These are phyloP conservation scores for Fagopyrum tataricum DNA, from an alignment of 148 eudicot genomes.

Conservation along the genomic window DNA sequence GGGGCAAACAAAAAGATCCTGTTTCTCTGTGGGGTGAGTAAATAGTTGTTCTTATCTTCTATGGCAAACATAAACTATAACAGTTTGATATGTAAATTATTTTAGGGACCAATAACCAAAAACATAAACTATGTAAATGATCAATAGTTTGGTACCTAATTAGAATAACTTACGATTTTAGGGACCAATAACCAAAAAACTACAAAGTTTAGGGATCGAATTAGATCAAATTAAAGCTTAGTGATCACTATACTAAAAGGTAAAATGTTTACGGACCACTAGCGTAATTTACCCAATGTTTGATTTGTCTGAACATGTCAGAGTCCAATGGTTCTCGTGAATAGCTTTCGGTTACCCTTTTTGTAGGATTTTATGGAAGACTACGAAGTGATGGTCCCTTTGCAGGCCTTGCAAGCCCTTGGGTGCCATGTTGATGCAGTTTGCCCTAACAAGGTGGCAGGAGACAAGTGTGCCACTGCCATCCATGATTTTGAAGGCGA, in stretches of 20 bases:
- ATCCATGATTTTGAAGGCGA: slow-evolving; percentile 99
- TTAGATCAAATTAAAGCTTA: too few relatives aligned
- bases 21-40: slow-evolving; percentile 93
- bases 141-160: too few relatives aligned
- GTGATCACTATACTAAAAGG: too few relatives aligned
- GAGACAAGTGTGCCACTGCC: slow-evolving; percentile 79
- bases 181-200: too few relatives aligned
- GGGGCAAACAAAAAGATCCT: slow-evolving; percentile 67
- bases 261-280: too few relatives aligned
- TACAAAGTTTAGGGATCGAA: too few relatives aligned
- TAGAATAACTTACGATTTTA: too few relatives aligned
- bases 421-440: slow-evolving; percentile 97
- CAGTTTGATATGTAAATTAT: not conserved
- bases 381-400: slow-evolving; percentile 92
- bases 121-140: too few relatives aligned
- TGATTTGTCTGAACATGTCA: not conserved
- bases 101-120: too few relatives aligned
- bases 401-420: slow-evolving; percentile 90
- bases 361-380: slow-evolving; percentile 95
- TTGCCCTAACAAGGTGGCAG: slow-evolving; percentile 76
- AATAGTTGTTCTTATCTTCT: not conserved
- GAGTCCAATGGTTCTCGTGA: not conserved
- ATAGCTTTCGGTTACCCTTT: not conserved
- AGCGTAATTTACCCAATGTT: too few relatives aligned
- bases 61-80: too few relatives aligned